Conservation (phyloP, 2,329 filamentous ascomycete genomes). For the Trichoderma atrobrunneum region DNA sequence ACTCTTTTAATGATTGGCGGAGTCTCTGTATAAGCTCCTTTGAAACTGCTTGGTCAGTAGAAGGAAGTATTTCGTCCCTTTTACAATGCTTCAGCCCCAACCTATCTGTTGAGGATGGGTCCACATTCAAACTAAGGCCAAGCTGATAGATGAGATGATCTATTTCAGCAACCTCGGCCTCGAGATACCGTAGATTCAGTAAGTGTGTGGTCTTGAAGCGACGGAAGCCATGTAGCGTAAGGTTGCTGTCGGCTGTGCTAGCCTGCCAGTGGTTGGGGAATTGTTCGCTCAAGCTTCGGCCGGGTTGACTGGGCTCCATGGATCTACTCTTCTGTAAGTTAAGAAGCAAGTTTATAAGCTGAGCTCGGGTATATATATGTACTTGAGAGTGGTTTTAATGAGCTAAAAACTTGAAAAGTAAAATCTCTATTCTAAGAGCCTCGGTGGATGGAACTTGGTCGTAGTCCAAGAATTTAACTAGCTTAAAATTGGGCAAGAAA, state of each 20-base stretch:
- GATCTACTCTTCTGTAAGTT: not conserved
- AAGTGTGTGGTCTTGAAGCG: not conserved
- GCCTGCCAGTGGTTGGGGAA: not conserved
- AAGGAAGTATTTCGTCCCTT: not conserved
- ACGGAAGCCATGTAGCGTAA: not conserved
- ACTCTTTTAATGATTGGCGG: not conserved
- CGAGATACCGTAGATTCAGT: not conserved
- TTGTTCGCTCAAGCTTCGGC: not conserved
- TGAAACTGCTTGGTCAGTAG: not conserved
- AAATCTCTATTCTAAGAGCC: not conserved
- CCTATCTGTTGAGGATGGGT: not conserved
- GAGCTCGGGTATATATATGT: rapidly evolving
- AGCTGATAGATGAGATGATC: not conserved
- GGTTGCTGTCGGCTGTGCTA: not conserved
- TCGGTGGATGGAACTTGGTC: not conserved
- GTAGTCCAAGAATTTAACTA: not conserved
- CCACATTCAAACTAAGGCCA: not conserved
- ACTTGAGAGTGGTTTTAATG: not conserved
- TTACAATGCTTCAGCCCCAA: not conserved
- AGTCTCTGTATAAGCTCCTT: not conserved
- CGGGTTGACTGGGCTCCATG: not conserved
- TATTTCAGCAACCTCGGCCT: not conserved
- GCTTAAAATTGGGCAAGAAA: not conserved
- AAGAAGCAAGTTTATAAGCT: not conserved
- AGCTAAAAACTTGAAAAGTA: not conserved